phyloP scores from a whole-genome alignment of 306 rosid genomes.

The Castanospermum australe region DNA sequence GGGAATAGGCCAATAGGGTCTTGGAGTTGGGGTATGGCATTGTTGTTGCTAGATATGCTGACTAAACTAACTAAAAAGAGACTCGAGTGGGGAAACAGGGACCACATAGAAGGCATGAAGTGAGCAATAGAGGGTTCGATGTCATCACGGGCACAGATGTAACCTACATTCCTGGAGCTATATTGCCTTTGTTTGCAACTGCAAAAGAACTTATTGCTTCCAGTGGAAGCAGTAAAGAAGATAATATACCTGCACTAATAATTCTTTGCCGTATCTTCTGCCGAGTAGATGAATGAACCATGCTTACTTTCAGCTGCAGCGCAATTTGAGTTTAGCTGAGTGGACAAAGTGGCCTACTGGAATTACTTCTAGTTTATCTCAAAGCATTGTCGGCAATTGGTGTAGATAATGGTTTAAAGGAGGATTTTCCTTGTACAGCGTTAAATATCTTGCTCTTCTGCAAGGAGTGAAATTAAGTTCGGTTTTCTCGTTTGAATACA shows the following conservation, averaged over 20 bases:
- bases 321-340: conserved; percentile 41
- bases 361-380: conserved; percentile 13
- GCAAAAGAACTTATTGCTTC: conserved; percentile 48
- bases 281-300: conserved; percentile 50
- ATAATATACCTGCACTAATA: conserved; percentile 22
- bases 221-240: neutral
- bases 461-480: conserved; percentile 31
- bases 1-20: conserved; percentile 60
- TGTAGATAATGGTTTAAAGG: conserved; percentile 16
- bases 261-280: conserved; percentile 56
- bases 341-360: conserved; percentile 44
- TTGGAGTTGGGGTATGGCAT: conserved; percentile 64
- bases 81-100: conserved; percentile 54
- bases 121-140: conserved; percentile 42
- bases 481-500: conserved; percentile 2
- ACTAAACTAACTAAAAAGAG: conserved; percentile 34
- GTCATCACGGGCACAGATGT: conserved; percentile 60
- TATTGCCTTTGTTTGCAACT: conserved; percentile 51
- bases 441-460: conserved; percentile 66
- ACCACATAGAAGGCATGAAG: conserved; percentile 47
- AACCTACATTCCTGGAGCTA: conserved; percentile 50
- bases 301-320: conserved; percentile 45
- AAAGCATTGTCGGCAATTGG: conserved; percentile 33
- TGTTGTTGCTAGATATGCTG: conserved; percentile 47
- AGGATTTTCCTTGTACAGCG: conserved; percentile 43